These are phyloP conservation scores for Pestalotiopsis sp. DNA, from an alignment of 2,329 filamentous ascomycete species.

Conservation along the genomic window DNA sequence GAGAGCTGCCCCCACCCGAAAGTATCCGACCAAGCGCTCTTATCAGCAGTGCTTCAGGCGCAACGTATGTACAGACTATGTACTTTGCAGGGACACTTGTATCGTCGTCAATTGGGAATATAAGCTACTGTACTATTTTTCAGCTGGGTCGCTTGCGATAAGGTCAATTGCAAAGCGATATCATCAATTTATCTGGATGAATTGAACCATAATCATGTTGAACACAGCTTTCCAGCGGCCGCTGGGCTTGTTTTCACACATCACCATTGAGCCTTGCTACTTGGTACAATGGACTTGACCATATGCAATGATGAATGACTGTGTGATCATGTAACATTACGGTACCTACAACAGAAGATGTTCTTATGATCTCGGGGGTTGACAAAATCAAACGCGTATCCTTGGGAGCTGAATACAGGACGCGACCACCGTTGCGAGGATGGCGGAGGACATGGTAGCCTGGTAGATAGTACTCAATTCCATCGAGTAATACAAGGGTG, in stretches of 20 bases:
- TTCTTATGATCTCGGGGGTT: neutral
- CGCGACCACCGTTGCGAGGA: neutral
- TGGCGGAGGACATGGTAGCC: neutral
- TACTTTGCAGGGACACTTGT: too few relatives aligned
- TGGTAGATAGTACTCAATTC: conserved; percentile 4
- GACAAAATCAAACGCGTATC: neutral
- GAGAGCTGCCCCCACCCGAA: too few relatives aligned
- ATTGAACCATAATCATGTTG: neutral
- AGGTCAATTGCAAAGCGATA: too few relatives aligned
- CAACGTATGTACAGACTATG: too few relatives aligned
- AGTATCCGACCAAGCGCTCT: too few relatives aligned
- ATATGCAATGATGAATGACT: neutral
- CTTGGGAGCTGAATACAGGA: neutral
- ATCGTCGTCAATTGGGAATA: too few relatives aligned
- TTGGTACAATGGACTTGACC: too few relatives aligned
- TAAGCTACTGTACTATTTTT: too few relatives aligned
- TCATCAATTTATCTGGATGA: too few relatives aligned
- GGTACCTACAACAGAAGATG: neutral
- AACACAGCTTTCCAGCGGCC: neutral
- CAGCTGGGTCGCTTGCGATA: too few relatives aligned
- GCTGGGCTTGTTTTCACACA: neutral
- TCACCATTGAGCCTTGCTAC: neutral
- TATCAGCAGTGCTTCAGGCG: too few relatives aligned
- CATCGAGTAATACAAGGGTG: conserved; percentile 1
- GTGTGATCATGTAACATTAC: too few relatives aligned